Base-by-base conservation (phyloP, 345 rosid genomes). In the Toxicodendron radicans region DNA sequence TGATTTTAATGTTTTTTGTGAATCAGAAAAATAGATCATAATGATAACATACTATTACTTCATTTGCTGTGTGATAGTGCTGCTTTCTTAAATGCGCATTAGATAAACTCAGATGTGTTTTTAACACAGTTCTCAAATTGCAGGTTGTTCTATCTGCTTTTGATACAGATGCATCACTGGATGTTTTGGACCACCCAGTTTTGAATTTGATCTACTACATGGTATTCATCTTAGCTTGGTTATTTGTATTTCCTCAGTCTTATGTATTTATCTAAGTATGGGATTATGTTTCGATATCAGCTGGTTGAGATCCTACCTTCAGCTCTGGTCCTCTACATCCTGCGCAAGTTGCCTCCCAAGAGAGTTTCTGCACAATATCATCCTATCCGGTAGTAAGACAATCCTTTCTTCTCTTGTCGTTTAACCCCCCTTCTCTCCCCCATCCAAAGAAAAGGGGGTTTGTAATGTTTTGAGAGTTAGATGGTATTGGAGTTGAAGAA, bases 231-330 rank as follows among this genome's bases (percentile, higher is more conserved):
- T 2, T 20, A 1, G 3, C 49, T 62, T 64, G 5, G 52, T 63
- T 65, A 20, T 11, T 70, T 58, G 12, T 24, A 4, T 14, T 73
- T 12, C n/a, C 49, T 61, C 20, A 48, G 6, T 54, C 49, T 10
- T 38, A 66, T 77, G 0, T 24, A 46, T 70, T 9, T 49, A 17
- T 54, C 71, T 78, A 23, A 67, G 13, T 33, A 12, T 68, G 43
- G 9, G 38, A 41, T 73, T 38, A 5, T 74, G 27, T 68, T 68
- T 61, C 66, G 80, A 85, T 59, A 20, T 54, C 93, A 96, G 98
- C 80, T 96, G 49, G 97, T 88, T 14, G 99, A 96, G 92, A 92
- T 96, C 73, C 88, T 93, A 64, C 99, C 99, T 70, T 93, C 99
- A 2, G 95, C 99, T 46, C 82, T 96, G 17, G 98, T 93, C 73